Evolutionary conservation across 2,329 filamentous ascomycete species (phyloP).

Genomic region (Intubia oerlemansii): DNA sequence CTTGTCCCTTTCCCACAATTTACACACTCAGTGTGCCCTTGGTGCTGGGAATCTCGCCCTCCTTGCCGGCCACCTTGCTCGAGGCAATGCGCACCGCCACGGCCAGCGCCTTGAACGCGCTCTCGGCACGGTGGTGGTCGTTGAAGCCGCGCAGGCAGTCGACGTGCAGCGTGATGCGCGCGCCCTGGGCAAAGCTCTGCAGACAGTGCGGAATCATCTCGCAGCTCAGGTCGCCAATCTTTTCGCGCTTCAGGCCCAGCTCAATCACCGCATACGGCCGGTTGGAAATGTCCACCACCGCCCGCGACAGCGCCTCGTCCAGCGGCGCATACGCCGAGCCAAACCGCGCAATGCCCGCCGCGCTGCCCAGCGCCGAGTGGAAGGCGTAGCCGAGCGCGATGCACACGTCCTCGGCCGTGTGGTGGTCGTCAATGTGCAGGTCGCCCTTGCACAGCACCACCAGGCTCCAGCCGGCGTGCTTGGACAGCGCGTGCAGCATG

Average conservation of each 20-base stretch:
- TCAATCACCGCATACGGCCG: slow-evolving; percentile 71
- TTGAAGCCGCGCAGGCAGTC: slow-evolving; percentile 80
- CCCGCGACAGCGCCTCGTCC: slow-evolving; percentile 83
- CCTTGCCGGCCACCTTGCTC: slow-evolving; percentile 51
- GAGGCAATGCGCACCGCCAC: slow-evolving; percentile 67
- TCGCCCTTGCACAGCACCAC: slow-evolving; percentile 69
- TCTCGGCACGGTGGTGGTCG: slow-evolving; percentile 91
- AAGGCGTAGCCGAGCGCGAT: slow-evolving; percentile 79
- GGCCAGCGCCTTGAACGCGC: slow-evolving; percentile 89
- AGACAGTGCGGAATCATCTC: slow-evolving; percentile 97
- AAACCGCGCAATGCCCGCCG: slow-evolving; percentile 70
- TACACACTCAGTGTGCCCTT: slow-evolving; percentile 67
- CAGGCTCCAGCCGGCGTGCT: slow-evolving; percentile 89
- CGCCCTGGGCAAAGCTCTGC: slow-evolving; percentile 80
- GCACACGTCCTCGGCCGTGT: slow-evolving; percentile 90
- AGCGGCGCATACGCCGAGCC: slow-evolving; percentile 83
- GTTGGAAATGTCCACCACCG: slow-evolving; percentile 87
- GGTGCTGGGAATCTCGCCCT: slow-evolving; percentile 86
- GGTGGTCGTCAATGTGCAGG: slow-evolving; percentile 94
- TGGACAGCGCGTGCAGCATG: slow-evolving; percentile 92
- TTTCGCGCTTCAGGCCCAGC: slow-evolving; percentile 71
- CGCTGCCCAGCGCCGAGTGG: slow-evolving; percentile 54
- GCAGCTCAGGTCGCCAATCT: slow-evolving; percentile 76
- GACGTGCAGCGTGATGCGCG: slow-evolving; percentile 83
- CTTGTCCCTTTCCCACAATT: slow-evolving; percentile 5